phyloP scores from a whole-genome alignment of 192 early-diverging fungal genomes.

The Irineochytrium annulatum region DNA sequence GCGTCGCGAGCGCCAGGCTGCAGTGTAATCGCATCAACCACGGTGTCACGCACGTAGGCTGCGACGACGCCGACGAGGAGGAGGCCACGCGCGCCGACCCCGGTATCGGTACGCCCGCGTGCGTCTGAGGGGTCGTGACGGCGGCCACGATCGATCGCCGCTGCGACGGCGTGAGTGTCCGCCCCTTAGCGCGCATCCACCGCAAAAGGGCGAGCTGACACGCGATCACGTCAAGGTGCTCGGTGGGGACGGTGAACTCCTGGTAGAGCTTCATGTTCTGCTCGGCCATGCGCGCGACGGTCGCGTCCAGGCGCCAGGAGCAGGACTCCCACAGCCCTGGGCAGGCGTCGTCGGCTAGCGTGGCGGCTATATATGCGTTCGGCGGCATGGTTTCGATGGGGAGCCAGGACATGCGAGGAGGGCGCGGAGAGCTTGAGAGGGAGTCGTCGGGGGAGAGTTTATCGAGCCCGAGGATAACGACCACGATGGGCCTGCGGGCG shows the following conservation, averaged over 20 bases:
- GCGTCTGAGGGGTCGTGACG: constrained; percentile 4
- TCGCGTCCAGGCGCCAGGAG: not conserved
- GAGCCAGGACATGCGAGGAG: constrained; percentile 12
- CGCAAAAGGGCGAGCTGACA: constrained; percentile 17
- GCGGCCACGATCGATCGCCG: constrained; percentile 7
- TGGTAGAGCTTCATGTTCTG: constrained; percentile 8
- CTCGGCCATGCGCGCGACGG: not conserved
- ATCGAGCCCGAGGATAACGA: constrained; percentile 13
- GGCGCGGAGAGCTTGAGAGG: too few relatives aligned
- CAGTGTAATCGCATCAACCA: not conserved
- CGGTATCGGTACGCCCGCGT: too few relatives aligned
- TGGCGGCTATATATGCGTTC: constrained; percentile 13
- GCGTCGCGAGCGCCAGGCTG: not conserved
- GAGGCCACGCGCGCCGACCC: not conserved
- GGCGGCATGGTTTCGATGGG: constrained; percentile 18
- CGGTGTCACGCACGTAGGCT: too few relatives aligned
- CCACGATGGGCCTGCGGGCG: constrained; percentile 9
- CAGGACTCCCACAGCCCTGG: constrained; percentile 1
- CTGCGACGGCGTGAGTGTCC: constrained; percentile 5
- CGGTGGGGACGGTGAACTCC: not conserved
- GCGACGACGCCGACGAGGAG: too few relatives aligned
- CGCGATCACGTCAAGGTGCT: constrained; percentile 6
- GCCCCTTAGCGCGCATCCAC: constrained; percentile 5
- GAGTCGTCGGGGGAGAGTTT: constrained; percentile 10
- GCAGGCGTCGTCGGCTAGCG: not conserved